A percentile compares a stretch with the other conserved stretches of the same genome.
Evolutionary conservation across 768 basidiomycete genomes (phyloP).

Genomic region (Rickenella mellea): DNA sequence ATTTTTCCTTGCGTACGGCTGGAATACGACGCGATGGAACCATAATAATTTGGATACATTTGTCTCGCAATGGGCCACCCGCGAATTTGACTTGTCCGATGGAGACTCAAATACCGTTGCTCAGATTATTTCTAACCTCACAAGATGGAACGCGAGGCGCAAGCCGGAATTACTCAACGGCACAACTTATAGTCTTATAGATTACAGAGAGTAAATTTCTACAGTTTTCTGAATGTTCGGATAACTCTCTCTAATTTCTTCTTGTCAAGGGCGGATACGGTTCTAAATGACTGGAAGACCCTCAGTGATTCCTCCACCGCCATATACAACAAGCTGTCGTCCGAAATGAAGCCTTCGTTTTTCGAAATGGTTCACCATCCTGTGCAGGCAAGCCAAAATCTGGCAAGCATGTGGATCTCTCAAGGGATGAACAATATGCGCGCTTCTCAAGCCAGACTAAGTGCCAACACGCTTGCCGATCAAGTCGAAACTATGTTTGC

Average conservation of each 20-base stretch:
- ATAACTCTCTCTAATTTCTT: not conserved
- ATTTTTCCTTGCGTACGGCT: slow-evolving; percentile 57
- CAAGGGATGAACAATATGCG: slow-evolving; percentile 54
- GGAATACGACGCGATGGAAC: slow-evolving; percentile 48
- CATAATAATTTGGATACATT: slow-evolving; percentile 43
- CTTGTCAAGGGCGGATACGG: slow-evolving; percentile 43
- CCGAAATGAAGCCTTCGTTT: slow-evolving; percentile 44
- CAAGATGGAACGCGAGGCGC: slow-evolving; percentile 45
- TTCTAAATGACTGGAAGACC: slow-evolving; percentile 40
- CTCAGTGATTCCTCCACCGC: slow-evolving; percentile 39
- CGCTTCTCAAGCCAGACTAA: slow-evolving; percentile 53
- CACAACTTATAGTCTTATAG: slow-evolving; percentile 52
- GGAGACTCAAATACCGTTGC: slow-evolving; percentile 33
- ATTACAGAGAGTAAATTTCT: slow-evolving; percentile 55
- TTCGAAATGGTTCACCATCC: slow-evolving; percentile 68
- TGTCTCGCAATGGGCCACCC: slow-evolving; percentile 48
- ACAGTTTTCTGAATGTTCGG: not conserved
- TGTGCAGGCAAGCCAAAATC: slow-evolving; percentile 45
- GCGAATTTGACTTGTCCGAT: slow-evolving; percentile 47
- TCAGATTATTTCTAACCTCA: slow-evolving; percentile 45
- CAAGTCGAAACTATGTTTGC: slow-evolving; percentile 49
- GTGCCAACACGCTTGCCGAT: slow-evolving; percentile 49
- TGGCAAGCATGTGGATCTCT: slow-evolving; percentile 47
- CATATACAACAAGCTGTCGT: slow-evolving; percentile 44
- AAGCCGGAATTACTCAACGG: slow-evolving; percentile 59